Evolutionary conservation across 2,329 filamentous ascomycete species (phyloP).

Genomic region (Akanthomyces muscarius): DNA sequence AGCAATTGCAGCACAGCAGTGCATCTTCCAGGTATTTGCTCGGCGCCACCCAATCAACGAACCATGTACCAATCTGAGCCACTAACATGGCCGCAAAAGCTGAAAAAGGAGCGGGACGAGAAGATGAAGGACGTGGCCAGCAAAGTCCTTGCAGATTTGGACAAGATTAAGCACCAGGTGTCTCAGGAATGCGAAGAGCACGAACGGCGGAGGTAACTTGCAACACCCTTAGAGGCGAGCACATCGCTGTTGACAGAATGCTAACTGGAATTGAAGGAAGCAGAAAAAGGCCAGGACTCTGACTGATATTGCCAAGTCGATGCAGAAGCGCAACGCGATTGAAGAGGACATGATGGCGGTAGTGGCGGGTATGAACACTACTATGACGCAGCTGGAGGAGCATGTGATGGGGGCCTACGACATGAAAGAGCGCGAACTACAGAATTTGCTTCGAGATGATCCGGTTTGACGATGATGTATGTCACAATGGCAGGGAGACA

Average conservation of each 20-base stretch:
- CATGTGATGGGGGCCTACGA: conserved; percentile 30
- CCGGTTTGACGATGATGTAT: neutral
- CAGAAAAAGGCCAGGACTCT: neutral
- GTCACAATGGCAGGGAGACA: neutral
- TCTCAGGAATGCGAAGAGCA: conserved; percentile 23
- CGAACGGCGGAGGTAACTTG: conserved; percentile 24
- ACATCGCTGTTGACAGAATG: neutral
- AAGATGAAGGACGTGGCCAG: conserved; percentile 24
- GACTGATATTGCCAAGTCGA: conserved; percentile 5
- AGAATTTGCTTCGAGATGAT: conserved; percentile 1
- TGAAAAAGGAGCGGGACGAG: conserved; percentile 30
- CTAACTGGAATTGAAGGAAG: neutral
- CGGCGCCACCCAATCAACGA: neutral
- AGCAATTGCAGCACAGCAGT: conserved; percentile 27
- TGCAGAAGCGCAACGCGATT: conserved; percentile 1
- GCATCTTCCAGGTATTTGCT: conserved; percentile 25
- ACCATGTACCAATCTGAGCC: no score
- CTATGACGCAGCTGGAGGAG: conserved; percentile 25
- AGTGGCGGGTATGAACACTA: conserved; percentile 19
- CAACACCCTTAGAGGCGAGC: no score
- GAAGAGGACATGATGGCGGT: conserved; percentile 7
- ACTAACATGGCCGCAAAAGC: conserved; percentile 21
- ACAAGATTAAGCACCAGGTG: conserved; percentile 24
- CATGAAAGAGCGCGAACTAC: conserved; percentile 27
- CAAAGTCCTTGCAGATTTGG: conserved; percentile 25